These are phyloP conservation scores for Nidula microcarpa DNA, from an alignment of 768 basidiomycete species.

Conservation along the genomic window DNA sequence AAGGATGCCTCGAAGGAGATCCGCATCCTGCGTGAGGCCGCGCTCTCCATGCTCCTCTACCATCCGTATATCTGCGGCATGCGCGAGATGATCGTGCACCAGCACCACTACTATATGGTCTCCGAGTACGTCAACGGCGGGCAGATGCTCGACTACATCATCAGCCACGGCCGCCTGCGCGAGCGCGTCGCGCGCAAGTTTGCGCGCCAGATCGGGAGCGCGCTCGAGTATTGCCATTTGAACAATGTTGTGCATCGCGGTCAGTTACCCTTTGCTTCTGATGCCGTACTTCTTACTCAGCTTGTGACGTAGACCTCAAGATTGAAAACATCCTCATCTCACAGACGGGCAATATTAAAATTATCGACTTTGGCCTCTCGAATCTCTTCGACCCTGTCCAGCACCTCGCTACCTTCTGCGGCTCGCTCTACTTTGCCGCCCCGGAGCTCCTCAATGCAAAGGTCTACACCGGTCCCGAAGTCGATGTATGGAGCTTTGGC, in stretches of 20 bases:
- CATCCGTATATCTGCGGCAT: slow-evolving; percentile 99
- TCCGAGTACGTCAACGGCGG: slow-evolving; percentile 99
- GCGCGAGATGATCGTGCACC: slow-evolving; percentile 97
- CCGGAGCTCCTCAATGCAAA: slow-evolving; percentile 97
- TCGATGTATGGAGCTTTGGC: slow-evolving; percentile 99
- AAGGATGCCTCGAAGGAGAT: slow-evolving; percentile 96
- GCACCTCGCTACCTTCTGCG: slow-evolving; percentile 94
- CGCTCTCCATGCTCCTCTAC: slow-evolving; percentile 90
- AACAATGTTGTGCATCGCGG: slow-evolving; percentile 98
- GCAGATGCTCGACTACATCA: slow-evolving; percentile 99
- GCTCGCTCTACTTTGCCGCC: slow-evolving; percentile 97
- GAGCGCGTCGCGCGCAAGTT: slow-evolving; percentile 97
- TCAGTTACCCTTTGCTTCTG: slow-evolving; percentile 19
- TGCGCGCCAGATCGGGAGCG: slow-evolving; percentile 94
- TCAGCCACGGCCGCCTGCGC: slow-evolving; percentile 91
- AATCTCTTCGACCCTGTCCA: slow-evolving; percentile 84
- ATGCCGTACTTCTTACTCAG: not conserved
- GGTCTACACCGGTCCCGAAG: slow-evolving; percentile 95
- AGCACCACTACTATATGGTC: slow-evolving; percentile 99
- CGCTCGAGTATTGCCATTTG: slow-evolving; percentile 93
- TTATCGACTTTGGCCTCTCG: slow-evolving; percentile 98
- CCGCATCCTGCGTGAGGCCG: slow-evolving; percentile 93
- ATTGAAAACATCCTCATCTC: slow-evolving; percentile 99
- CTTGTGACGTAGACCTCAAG: slow-evolving; percentile 69
- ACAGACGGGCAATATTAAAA: slow-evolving; percentile 98